Evolutionary conservation across 2,329 filamentous ascomycete species (phyloP), one percentile per base, ranked within the genome.

Genomic region (Colletotrichum sp.): DNA sequence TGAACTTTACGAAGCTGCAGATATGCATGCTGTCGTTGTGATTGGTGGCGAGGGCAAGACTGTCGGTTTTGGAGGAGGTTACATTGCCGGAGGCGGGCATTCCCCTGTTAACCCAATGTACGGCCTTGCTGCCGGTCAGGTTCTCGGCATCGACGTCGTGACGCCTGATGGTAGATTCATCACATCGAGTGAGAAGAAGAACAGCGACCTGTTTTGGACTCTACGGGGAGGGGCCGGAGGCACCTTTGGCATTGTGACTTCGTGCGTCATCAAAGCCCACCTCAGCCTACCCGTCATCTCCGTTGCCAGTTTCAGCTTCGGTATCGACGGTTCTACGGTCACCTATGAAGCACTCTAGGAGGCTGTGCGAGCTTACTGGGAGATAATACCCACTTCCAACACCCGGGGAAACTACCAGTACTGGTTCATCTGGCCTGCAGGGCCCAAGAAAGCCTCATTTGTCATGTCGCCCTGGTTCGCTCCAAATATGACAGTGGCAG

Each of bases 41-140:
- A 85, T 91, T 9, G 88, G 87, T n/a, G 90, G 90, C 7, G 87
- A 88, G 18, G 89, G 89, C 61, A 80, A 77, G 2, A 88, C 86
- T 1, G 90, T 93, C 8, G 90, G 90, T 3, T 76, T 90, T 12
- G 87, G 88, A 1, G 91, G 91, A 18, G 91, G 91, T 1, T 93
- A 89, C 76, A 86, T 83, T 24, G 24, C 24, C 3, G 89, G 90
- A 77, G 90, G 90, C 15, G 91, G 91, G 0, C 90, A 92, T 77
- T 87, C 86, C 1, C 83, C 86, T 0, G 82, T 93, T 1, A 83
- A 83, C 34, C 87, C 87, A 2, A 82, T 78, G 16, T 89, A 88
- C 58, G 91, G 91, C 6, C 83, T 93, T 0, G 88, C 81, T 16
- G 90, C 89, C 0, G 91, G 93, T 74, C 87, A 69, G 51, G 66